Evolutionary conservation across 441 rosid genomes (phyloP).

Genomic region (Rhodomyrtus psidioides): DNA sequence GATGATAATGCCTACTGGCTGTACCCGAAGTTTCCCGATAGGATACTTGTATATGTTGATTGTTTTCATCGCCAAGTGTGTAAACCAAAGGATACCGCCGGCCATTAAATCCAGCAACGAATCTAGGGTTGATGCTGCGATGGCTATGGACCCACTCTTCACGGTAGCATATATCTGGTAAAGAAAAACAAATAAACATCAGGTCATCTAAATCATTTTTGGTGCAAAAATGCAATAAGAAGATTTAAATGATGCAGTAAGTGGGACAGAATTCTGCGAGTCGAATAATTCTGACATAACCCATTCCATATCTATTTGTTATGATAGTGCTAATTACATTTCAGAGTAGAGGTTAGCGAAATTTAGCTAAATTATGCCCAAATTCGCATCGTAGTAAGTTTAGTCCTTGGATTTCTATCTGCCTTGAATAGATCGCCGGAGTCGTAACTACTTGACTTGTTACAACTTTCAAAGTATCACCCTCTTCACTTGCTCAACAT

Average conservation of each 20-base stretch:
- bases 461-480: neutral
- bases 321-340: neutral
- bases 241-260: neutral
- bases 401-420: neutral
- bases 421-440: neutral
- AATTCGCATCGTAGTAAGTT: neutral
- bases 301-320: neutral
- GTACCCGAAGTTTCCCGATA: constrained; percentile 84
- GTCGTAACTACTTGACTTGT: neutral
- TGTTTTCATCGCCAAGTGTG: constrained; percentile 71
- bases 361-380: neutral
- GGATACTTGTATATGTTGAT: constrained; percentile 76
- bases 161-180: neutral
- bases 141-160: neutral
- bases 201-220: neutral
- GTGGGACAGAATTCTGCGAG: neutral
- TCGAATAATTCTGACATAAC: neutral
- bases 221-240: neutral
- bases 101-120: constrained; percentile 84
- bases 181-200: neutral
- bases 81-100: constrained; percentile 88
- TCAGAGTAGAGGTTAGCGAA: neutral
- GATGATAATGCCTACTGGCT: constrained; percentile 80
- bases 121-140: constrained; percentile 4
- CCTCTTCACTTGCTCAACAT: neutral